A percentile compares a stretch with the other conserved stretches of the same genome.
These are phyloP conservation scores for Colletotrichum acutatum DNA, from an alignment of 2,329 filamentous ascomycete genomes.

Conservation along the genomic window DNA sequence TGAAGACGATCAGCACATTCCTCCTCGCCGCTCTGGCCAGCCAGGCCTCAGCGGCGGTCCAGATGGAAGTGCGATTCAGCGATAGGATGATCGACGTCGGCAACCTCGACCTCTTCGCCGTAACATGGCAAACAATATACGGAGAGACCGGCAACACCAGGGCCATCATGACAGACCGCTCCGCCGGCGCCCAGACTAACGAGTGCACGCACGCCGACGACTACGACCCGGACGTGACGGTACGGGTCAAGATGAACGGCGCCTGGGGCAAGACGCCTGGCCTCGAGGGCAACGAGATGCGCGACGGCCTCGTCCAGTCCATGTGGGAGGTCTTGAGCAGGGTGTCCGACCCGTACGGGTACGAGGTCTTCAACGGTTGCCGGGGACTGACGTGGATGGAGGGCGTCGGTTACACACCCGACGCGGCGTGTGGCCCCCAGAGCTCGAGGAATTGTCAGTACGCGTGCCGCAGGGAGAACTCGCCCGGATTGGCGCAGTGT, in stretches of 20 bases:
- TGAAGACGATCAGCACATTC: constrained; percentile 21
- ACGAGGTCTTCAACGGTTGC: constrained; percentile 34
- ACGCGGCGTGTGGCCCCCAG: constrained; percentile 24
- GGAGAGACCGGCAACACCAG: constrained; percentile 32
- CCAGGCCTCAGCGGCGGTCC: constrained; percentile 20
- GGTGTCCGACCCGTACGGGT: constrained; percentile 23
- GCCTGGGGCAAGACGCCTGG: constrained; percentile 33
- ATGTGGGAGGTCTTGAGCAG: constrained; percentile 32
- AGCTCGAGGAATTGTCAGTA: constrained; percentile 13
- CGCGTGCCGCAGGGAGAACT: constrained; percentile 25
- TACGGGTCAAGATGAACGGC: constrained; percentile 32
- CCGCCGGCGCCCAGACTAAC: constrained; percentile 23
- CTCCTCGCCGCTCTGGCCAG: constrained; percentile 25
- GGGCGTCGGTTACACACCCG: constrained; percentile 3
- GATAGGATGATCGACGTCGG: constrained; percentile 36
- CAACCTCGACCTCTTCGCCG: constrained; percentile 34
- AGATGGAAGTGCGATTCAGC: constrained; percentile 36
- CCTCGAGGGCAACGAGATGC: constrained; percentile 31
- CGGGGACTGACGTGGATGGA: constrained; percentile 34
- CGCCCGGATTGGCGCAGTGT: constrained; percentile 31
- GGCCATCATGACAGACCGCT: constrained; percentile 29
- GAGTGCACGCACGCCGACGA: constrained; percentile 26
- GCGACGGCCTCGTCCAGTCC: constrained; percentile 33
- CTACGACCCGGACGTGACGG: constrained; percentile 29
- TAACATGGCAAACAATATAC: constrained; percentile 35